Conservation (phyloP, 2,329 filamentous ascomycete species). For the Aspergillus hortae region DNA sequence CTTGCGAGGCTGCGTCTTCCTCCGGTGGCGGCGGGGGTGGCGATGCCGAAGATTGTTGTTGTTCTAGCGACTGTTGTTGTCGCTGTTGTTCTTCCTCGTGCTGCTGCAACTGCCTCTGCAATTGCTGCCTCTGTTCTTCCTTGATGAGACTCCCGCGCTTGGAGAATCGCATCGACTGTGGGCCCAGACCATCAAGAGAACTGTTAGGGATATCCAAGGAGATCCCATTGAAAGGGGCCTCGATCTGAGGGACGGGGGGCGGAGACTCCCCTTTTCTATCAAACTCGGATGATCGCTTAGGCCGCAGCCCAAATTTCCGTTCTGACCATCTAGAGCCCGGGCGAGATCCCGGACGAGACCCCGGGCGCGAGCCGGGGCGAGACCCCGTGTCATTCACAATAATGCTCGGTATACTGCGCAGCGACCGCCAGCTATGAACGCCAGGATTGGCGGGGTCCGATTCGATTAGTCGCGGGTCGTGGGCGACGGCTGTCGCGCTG, state of each 20-base stretch:
- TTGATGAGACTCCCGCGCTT: constrained; percentile 59
- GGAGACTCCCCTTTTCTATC: constrained; percentile 28
- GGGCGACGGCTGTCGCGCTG: neutral
- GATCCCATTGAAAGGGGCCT: constrained; percentile 46
- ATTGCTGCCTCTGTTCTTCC: constrained; percentile 38
- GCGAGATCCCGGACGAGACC: constrained; percentile 28
- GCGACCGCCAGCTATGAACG: constrained; percentile 23
- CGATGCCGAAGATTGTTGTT: neutral
- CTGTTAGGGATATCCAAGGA: constrained; percentile 55
- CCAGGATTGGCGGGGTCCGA: constrained; percentile 20
- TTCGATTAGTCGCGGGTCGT: neutral
- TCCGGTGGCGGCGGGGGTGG: constrained; percentile 2
- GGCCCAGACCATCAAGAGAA: constrained; percentile 51
- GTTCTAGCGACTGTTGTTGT: constrained; percentile 4
- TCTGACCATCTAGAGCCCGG: constrained; percentile 43
- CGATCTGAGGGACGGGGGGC: constrained; percentile 32
- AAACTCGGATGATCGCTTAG: constrained; percentile 32
- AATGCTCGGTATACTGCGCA: constrained; percentile 40
- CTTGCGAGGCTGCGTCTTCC: constrained; percentile 6
- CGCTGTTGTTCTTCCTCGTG: constrained; percentile 10
- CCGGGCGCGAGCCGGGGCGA: constrained; percentile 32
- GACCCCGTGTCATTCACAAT: constrained; percentile 33
- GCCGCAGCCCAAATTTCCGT: constrained; percentile 37
- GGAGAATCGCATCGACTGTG: constrained; percentile 55
- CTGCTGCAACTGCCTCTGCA: constrained; percentile 29